Percentiles rank a stretch among this genome's conserved stretches.
Evolutionary conservation across 345 rosid genomes (phyloP).

Genomic region (Eucalyptus caleyi): DNA sequence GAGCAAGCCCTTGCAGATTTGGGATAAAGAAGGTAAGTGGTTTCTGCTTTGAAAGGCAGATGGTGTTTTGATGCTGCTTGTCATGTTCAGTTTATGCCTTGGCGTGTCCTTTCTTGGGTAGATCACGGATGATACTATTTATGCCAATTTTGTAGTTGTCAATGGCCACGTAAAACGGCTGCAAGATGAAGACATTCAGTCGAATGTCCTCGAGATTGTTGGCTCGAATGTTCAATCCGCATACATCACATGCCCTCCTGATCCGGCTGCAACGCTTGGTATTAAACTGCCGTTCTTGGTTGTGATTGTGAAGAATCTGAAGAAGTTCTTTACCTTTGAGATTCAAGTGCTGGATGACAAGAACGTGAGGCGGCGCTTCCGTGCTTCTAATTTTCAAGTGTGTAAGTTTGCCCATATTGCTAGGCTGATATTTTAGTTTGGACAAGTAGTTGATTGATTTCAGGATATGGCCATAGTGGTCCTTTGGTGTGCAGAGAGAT

Average conservation of each 20-base stretch:
- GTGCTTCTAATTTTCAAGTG: constrained; percentile 98
- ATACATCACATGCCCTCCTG: constrained; percentile 89
- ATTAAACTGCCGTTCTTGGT: constrained; percentile 95
- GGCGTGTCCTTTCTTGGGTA: neutral
- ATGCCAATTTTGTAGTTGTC: constrained; percentile 30
- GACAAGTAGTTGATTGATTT: neutral
- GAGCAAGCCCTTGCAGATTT: constrained; percentile 77
- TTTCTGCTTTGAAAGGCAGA: neutral
- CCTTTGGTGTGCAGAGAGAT: neutral
- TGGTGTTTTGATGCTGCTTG: neutral
- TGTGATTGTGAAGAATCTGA: constrained; percentile 80
- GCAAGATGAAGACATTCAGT: constrained; percentile 84
- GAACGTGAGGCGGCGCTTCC: constrained; percentile 92
- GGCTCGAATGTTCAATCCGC: constrained; percentile 86
- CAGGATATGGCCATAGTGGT: neutral
- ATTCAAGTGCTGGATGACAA: constrained; percentile 95
- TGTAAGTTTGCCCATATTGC: constrained; percentile 47
- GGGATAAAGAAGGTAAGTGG: constrained; percentile 71
- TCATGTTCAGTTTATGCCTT: neutral
- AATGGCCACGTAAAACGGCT: constrained; percentile 83
- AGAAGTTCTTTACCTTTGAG: constrained; percentile 91
- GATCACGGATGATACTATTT: neutral
- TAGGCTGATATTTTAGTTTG: neutral
- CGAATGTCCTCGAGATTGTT: constrained; percentile 79
- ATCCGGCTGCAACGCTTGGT: constrained; percentile 87